Base-by-base conservation (phyloP, 2,329 filamentous ascomycete genomes). In the Hypoxylon sp. region DNA sequence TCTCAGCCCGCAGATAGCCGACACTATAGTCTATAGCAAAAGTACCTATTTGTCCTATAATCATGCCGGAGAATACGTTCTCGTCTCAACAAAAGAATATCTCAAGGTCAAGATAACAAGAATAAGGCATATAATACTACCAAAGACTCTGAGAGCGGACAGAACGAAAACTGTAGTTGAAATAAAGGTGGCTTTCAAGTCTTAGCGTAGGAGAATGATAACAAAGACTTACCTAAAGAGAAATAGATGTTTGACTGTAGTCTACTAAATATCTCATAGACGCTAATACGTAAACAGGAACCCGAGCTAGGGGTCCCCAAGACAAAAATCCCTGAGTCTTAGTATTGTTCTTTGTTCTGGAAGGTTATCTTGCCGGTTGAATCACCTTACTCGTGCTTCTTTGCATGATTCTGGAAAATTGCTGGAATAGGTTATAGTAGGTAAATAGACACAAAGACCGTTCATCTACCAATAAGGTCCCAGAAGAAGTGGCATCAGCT, bases 341-440 rank as follows among this genome's bases (percentile, higher is more conserved):
- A 19, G 41, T 21, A 23, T 23, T 19, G 4, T 56, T 34, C 38
- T 56, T 56, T 46, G 32, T 46, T 6, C 41, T 23, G 13, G 43
- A 30, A 34, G 10, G 4, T 56, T 21, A 14, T 34, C 17, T 4
- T n/a, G 5, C n/a, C n/a, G n/a, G 53, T 56, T 28, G n/a, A 46
- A 34, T 23, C n/a, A 13, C 13, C 23, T 14, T 14, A 3, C 17
- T 7, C 4, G 17, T 34, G 38, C 23, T 34, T 43, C 38, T 23
- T 56, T 41, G 34, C 41, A 43, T 55, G 23, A 23, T 46, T 56
- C 53, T 46, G 21, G 53, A 56, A 56, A 17, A 32, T 5, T 9
- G 13, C 45, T 28, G n/a, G 11, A 56, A 23, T 32, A 19, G 25
- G 9, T 7, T 46, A 10, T 11, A 46, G 25, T 10, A 23, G 2